A percentile compares a stretch with the other conserved stretches of the same genome.
These are phyloP conservation scores for Trichophyton verrucosum DNA, from an alignment of 2,329 filamentous ascomycete species.

Conservation along the genomic window DNA sequence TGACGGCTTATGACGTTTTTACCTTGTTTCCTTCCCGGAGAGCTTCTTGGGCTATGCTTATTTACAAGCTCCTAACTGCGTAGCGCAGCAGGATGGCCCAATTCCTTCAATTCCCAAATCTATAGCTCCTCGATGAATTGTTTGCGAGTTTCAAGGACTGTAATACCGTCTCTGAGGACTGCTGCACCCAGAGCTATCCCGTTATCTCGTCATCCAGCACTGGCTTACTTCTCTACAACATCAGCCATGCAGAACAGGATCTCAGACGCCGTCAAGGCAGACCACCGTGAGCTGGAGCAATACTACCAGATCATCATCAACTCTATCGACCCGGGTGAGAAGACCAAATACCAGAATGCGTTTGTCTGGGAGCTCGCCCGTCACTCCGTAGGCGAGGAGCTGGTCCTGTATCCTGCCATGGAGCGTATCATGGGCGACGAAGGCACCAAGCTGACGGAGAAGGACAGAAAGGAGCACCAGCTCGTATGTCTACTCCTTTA, in stretches of 20 bases:
- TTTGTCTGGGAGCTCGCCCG: slow-evolving; percentile 41
- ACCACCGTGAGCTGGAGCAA: slow-evolving; percentile 29
- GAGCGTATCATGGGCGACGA: slow-evolving; percentile 33
- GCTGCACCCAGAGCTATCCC: not conserved
- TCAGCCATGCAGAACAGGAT: slow-evolving; percentile 11
- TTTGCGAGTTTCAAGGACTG: not conserved
- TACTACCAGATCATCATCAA: slow-evolving; percentile 33
- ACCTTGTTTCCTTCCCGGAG: not conserved
- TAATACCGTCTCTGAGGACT: not conserved
- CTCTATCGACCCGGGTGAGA: slow-evolving; percentile 28
- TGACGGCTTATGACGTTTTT: not conserved
- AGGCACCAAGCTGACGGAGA: slow-evolving; percentile 34
- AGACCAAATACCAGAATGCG: slow-evolving; percentile 36
- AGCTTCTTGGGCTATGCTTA: not conserved
- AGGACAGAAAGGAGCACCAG: slow-evolving; percentile 39
- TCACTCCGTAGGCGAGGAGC: slow-evolving; percentile 38
- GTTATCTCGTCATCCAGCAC: not conserved
- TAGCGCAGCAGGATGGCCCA: not conserved
- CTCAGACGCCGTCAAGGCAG: slow-evolving; percentile 27
- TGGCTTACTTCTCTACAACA: not conserved
- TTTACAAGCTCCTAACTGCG: not conserved
- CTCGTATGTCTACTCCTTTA: slow-evolving; percentile 19
- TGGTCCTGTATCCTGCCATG: slow-evolving; percentile 42
- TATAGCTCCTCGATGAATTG: not conserved
- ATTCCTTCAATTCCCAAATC: not conserved